Conservation (phyloP, 2,329 filamentous ascomycete genomes). For the Talaromyces amestolkiae region DNA sequence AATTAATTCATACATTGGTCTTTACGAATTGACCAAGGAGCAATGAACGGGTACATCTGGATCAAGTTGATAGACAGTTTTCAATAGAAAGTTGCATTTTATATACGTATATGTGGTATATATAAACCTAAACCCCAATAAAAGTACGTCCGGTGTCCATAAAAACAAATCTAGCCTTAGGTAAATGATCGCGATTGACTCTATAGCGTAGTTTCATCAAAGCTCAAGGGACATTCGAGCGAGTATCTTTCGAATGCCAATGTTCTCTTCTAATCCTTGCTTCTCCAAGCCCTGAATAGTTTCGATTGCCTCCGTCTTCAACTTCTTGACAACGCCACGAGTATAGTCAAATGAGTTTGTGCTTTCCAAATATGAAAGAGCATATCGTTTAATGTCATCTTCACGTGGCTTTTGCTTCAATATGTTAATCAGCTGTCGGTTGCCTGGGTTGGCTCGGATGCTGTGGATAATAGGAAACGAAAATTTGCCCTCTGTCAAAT, state of each 20-base stretch:
- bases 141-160: not conserved
- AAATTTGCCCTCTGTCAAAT: conserved; percentile 43
- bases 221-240: conserved; percentile 14
- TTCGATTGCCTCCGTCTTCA: conserved; percentile 7
- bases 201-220: not conserved
- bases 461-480: conserved; percentile 33
- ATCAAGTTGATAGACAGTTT: not conserved
- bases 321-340: not conserved
- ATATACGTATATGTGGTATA: not conserved
- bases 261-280: conserved; percentile 10
- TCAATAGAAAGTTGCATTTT: not conserved
- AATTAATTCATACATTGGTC: not conserved
- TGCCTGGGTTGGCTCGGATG: conserved; percentile 7
- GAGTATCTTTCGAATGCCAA: conserved; percentile 9
- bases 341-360: conserved; percentile 12
- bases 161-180: not conserved
- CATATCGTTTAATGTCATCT: conserved; percentile 14
- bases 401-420: conserved; percentile 16
- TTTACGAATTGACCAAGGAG: not conserved
- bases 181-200: not conserved
- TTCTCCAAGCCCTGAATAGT: not conserved
- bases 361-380: conserved; percentile 7
- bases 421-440: conserved; percentile 11
- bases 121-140: not conserved
- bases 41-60: not conserved